Base-by-base conservation (phyloP, 495 filamentous ascomycete species). In the Aspergillus olivimuriae region DNA sequence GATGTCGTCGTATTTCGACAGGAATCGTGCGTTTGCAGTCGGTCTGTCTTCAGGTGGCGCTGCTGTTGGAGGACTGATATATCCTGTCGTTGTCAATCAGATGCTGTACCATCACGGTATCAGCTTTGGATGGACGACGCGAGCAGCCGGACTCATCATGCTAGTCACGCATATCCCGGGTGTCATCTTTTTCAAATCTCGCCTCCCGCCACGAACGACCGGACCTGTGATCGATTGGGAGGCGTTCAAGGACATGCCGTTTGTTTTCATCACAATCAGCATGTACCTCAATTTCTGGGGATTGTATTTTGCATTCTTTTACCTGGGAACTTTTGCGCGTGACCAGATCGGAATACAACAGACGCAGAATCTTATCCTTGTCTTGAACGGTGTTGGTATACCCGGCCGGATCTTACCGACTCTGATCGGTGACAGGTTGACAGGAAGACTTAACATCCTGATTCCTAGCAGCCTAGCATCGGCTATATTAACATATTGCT, bases 81-180 rank as follows among this genome's bases (percentile, higher is more conserved):
- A 83, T 51, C 80, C 84, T 0, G 61, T 72, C 38, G 72, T 89
- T 41, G 74, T 81, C n/a, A 65, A 77, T 32, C 62, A 75, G 45
- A 60, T 89, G 14, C 50, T 83, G 9, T 75, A 80, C 3, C 50
- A 49, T 5, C 31, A 43, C 1, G n/a, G 3, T 3, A 62, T 82
- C 14, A 83, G 84, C n/a, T 90, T 88, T 55, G 53, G 63, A 1
- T 87, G 83, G 84, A 81, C 84, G 0, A 69, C 88, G 18, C 71
- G 84, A 14, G 58, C 69, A 1, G 61, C 85, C 32, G 87, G 74
- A 0, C 81, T 88, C 50, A 70, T 90, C 28, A 76, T 81, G 58
- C 51, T 87, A 0, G 68, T 24, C 46, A 81, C 34, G 9, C 40
- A 48, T 4, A 53, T 74, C 12, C 62, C 70, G 19, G 53, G 55